Evolutionary conservation across 2,329 filamentous ascomycete genomes (phyloP).

Genomic region (Ramularia endophylla): DNA sequence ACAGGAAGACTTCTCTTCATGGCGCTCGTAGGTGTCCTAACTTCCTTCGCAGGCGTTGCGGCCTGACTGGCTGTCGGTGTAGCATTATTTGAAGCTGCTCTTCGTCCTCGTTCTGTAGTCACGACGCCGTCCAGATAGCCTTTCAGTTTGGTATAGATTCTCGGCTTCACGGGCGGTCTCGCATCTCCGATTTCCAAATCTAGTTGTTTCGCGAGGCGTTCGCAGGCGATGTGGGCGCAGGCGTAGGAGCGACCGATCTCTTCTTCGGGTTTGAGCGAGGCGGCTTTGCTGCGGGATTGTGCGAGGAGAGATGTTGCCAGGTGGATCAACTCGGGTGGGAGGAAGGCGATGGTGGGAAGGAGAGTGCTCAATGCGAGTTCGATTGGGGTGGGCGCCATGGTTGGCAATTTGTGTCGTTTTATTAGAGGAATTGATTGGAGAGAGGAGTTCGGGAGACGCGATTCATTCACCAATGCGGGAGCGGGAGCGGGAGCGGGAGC

Average conservation of each 20-base stretch:
- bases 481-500: no score
- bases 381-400: conserved; percentile 62
- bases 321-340: conserved; percentile 65
- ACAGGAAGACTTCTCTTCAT: conserved; percentile 2
- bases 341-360: conserved; percentile 64
- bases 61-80: conserved; percentile 2
- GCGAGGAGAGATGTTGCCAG: conserved; percentile 68
- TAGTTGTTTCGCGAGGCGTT: conserved; percentile 70
- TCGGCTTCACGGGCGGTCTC: conserved; percentile 70
- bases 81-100: conserved; percentile 1
- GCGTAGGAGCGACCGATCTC: conserved; percentile 80
- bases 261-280: conserved; percentile 74
- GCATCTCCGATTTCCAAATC: conserved; percentile 72
- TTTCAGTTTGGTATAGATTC: conserved; percentile 79
- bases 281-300: conserved; percentile 72
- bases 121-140: conserved; percentile 71
- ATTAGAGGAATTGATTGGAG: no score
- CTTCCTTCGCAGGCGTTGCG: conserved; percentile 1
- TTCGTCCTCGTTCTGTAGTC: conserved; percentile 16
- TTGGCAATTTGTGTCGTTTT: background rate
- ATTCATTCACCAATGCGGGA: no score
- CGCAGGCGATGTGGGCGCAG: conserved; percentile 85
- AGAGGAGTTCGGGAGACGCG: no score
- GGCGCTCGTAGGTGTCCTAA: conserved; percentile 8
- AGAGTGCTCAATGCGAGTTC: conserved; percentile 68